These are phyloP conservation scores for Fonsecaea nubica DNA, from an alignment of 2,329 filamentous ascomycete species.

Conservation along the genomic window DNA sequence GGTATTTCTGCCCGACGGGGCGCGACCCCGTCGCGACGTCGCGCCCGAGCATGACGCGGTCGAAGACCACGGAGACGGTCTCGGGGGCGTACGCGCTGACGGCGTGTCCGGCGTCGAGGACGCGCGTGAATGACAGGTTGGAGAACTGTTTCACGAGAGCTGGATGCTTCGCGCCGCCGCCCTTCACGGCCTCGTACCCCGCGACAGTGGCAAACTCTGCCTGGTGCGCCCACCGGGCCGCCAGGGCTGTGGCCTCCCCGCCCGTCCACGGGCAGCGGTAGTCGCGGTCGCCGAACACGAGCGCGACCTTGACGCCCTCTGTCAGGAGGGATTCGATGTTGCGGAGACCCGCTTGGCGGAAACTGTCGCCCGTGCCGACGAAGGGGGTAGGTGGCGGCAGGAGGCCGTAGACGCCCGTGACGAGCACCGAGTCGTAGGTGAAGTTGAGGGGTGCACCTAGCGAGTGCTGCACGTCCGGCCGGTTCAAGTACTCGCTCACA, in stretches of 20 bases:
- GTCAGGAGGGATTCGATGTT: slow-evolving; percentile 58
- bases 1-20: slow-evolving; percentile 8
- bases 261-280: slow-evolving; percentile 65
- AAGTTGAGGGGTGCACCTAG: slow-evolving; percentile 68
- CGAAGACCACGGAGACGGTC: slow-evolving; percentile 62
- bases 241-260: slow-evolving; percentile 60
- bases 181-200: slow-evolving; percentile 56
- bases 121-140: slow-evolving; percentile 57
- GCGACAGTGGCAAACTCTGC: slow-evolving; percentile 57
- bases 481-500: slow-evolving; percentile 60
- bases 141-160: slow-evolving; percentile 56
- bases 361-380: slow-evolving; percentile 43
- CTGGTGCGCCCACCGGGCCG: slow-evolving; percentile 54
- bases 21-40: slow-evolving; percentile 62
- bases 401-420: slow-evolving; percentile 52
- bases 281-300: slow-evolving; percentile 62
- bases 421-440: slow-evolving; percentile 54
- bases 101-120: slow-evolving; percentile 57
- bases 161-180: slow-evolving; percentile 49
- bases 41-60: slow-evolving; percentile 57
- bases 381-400: slow-evolving; percentile 40
- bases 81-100: slow-evolving; percentile 63
- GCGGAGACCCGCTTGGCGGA: slow-evolving; percentile 40
- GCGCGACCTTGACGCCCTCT: slow-evolving; percentile 56
- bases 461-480: slow-evolving; percentile 62